Percentiles rank a stretch among this genome's conserved stretches.
Conservation (phyloP, 139 green algal genomes). For the Astrephomene gubernaculifera region DNA sequence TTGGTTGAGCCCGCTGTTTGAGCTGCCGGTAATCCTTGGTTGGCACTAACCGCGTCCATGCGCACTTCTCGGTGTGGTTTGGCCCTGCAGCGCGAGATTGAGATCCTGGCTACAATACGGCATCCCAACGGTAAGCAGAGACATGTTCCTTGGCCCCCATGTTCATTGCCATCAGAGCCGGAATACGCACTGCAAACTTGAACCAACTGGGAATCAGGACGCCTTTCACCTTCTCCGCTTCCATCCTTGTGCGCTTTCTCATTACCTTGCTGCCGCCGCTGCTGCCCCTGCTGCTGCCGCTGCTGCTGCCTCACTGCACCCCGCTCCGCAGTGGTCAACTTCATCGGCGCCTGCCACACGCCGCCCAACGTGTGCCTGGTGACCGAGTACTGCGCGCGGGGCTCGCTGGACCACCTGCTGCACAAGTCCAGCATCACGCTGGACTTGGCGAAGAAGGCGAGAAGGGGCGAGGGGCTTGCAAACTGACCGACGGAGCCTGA, state of each 20-base stretch:
- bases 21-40: too few relatives aligned
- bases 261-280: background rate
- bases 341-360: constrained; percentile 62
- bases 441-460: constrained; percentile 48
- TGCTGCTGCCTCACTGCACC: background rate
- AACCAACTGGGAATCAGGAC: too few relatives aligned
- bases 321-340: constrained; percentile 47
- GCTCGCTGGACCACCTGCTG: constrained; percentile 67
- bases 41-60: too few relatives aligned
- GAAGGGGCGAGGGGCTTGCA: background rate
- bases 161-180: too few relatives aligned
- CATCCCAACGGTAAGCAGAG: constrained; percentile 61
- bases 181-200: too few relatives aligned
- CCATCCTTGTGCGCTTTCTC: too few relatives aligned
- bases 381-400: constrained; percentile 70
- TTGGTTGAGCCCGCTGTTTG: too few relatives aligned
- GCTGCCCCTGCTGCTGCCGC: background rate
- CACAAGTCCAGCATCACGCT: constrained; percentile 52
- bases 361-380: constrained; percentile 67
- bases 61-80: too few relatives aligned
- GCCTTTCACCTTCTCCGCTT: too few relatives aligned
- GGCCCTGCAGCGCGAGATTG: constrained; percentile 64
- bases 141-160: too few relatives aligned
- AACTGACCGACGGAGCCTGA: background rate
- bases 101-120: constrained; percentile 67